Base-by-base conservation (phyloP, 2,329 filamentous ascomycete genomes). In the Gremmenia infestans region DNA sequence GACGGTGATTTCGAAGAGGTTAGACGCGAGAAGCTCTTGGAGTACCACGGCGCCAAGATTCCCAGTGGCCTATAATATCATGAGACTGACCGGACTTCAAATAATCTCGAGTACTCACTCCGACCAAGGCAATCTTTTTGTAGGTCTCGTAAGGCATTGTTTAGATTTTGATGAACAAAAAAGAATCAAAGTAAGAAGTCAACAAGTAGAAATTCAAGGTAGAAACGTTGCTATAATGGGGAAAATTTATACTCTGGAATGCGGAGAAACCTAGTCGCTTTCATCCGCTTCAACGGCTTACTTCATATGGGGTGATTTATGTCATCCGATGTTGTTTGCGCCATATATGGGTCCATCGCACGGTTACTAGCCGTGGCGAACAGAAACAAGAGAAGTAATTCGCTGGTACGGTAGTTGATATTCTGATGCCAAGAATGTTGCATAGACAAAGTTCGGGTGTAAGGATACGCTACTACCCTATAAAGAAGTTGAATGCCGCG, bases 1-100 rank as follows among this genome's bases (percentile, higher is more conserved):
- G 37, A 81, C 72, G n/a, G 75, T 78, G 52, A 79, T 68, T 37
- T 74, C 73, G 71, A 81, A 68, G 42, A 61, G 58, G 11, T 53
- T 49, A 4, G 64, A 64, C 11, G 51, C 53, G 32, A 65, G 45
- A 14, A 67, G 59, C 23, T 59, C 60, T 43, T 58, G 61, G 22
- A 67, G 57, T 40, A 67, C 54, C 4, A 56, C 54, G 12, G 55
- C 37, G 9, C 66, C 66, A 22, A 67, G 40, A 48, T 56, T 59
- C 11, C 65, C 65, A 7, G 58, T 54, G 7, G 56, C 65, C 63
- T 64, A 23, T 22, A 15, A 3, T 8, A 32, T 46, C n/a, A 32
- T 60, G 45, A 58, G 51, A 15, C 28, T n/a, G 14, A 25, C 36
- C 42, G 23, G 7, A 14, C 15, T 14, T 42, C 19, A 14, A 17